Conservation (phyloP, 163 green algal species). For the Scenedesmus sp. region DNA sequence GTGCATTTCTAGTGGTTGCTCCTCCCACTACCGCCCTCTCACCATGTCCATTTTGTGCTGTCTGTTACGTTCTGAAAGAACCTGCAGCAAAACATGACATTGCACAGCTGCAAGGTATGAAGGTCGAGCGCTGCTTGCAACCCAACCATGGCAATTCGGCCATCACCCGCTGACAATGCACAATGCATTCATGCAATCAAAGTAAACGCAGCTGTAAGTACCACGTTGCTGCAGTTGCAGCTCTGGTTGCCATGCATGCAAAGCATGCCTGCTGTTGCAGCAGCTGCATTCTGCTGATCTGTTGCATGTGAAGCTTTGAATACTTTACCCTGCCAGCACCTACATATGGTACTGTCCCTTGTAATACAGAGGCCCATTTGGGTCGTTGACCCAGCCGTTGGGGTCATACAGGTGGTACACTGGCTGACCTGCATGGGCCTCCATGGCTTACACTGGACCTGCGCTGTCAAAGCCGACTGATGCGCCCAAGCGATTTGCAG, state of each 20-base stretch:
- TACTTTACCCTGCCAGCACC: not conserved
- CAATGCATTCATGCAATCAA: not conserved
- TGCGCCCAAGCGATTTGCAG: not conserved
- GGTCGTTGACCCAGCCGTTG: constrained; percentile 52
- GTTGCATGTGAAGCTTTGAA: not conserved
- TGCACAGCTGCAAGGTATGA: not conserved
- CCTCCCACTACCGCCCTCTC: not conserved
- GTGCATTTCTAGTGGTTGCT: not conserved
- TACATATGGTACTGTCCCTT: constrained; percentile 54
- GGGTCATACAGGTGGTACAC: constrained; percentile 45
- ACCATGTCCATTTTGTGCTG: constrained; percentile 77
- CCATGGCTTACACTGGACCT: constrained; percentile 26
- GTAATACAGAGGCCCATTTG: constrained; percentile 53
- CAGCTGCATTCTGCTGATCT: not conserved
- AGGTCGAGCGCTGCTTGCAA: not conserved
- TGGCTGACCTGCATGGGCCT: constrained; percentile 24
- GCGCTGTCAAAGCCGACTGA: not conserved
- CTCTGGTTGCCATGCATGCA: not conserved
- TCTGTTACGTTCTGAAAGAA: constrained; percentile 85
- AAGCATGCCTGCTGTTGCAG: not conserved
- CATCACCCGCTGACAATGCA: not conserved
- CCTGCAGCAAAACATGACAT: constrained; percentile 50
- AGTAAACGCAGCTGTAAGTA: not conserved
- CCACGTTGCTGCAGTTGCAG: not conserved
- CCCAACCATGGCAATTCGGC: not conserved